These are phyloP conservation scores for Starmerella etchellsii DNA, from an alignment of 805 yeast genomes.

Conservation along the genomic window DNA sequence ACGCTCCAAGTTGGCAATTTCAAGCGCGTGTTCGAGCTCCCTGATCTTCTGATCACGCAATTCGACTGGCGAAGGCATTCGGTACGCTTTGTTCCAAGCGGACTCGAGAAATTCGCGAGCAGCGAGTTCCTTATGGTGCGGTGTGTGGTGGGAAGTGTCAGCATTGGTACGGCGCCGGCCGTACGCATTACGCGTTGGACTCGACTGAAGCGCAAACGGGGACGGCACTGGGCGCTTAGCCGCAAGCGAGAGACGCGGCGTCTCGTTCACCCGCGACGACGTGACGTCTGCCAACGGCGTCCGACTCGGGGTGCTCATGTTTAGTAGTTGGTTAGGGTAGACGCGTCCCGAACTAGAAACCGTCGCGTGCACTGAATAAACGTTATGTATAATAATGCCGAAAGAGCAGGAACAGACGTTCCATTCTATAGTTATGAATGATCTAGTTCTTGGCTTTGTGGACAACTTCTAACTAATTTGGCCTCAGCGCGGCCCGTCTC, in stretches of 20 bases:
- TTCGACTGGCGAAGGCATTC: not conserved
- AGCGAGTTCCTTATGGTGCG: slow-evolving; percentile 1
- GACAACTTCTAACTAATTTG: too few relatives aligned
- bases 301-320: slow-evolving; percentile 2
- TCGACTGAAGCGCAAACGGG: slow-evolving; percentile 6
- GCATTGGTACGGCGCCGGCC: not conserved
- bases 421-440: not conserved
- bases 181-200: not conserved
- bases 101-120: not conserved
- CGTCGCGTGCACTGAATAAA: too few relatives aligned
- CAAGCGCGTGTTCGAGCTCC: slow-evolving; percentile 5
- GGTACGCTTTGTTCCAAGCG: slow-evolving; percentile 2
- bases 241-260: slow-evolving; percentile 1
- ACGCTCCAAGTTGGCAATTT: slow-evolving; percentile 17
- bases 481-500: too few relatives aligned
- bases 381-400: too few relatives aligned
- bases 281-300: slow-evolving; percentile 9
- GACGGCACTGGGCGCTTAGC: slow-evolving; percentile 10
- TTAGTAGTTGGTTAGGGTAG: not conserved
- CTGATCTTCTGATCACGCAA: not conserved
- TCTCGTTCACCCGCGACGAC: not conserved
- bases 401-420: not conserved
- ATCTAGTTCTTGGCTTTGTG: too few relatives aligned
- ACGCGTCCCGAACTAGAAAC: not conserved
- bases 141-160: not conserved